Conservation (phyloP, 306 rosid genomes). For the Sesbania bispinosa region DNA sequence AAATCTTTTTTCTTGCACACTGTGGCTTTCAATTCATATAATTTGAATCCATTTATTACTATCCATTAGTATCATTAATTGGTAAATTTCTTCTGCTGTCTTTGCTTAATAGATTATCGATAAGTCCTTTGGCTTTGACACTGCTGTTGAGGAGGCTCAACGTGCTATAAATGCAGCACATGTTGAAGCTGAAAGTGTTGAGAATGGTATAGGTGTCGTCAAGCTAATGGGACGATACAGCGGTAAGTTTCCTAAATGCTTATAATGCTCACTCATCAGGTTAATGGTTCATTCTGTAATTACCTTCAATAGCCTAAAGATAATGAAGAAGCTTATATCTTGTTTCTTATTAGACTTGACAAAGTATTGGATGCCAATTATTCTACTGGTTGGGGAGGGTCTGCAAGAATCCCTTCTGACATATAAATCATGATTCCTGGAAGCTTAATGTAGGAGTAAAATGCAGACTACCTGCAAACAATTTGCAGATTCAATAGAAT, state of each 20-base stretch:
- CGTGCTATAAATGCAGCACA: slow-evolving; percentile 99
- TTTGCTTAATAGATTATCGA: slow-evolving; percentile 69
- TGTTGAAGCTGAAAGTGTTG: slow-evolving; percentile 86
- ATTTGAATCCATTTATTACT: background rate
- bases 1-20: slow-evolving; percentile 13
- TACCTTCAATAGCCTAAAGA: slow-evolving; percentile 5
- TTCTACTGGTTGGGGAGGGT: background rate
- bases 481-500: background rate
- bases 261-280: background rate
- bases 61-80: slow-evolving; percentile 1
- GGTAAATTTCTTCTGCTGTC: background rate
- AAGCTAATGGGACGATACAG: slow-evolving; percentile 95
- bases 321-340: background rate
- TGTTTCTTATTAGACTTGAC: background rate
- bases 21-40: background rate
- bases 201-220: slow-evolving; percentile 89
- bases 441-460: background rate
- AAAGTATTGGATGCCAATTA: background rate
- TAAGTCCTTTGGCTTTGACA: slow-evolving; percentile 90
- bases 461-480: background rate
- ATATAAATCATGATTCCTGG: background rate
- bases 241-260: slow-evolving; percentile 49
- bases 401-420: background rate
- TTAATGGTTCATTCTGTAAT: background rate
- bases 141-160: slow-evolving; percentile 99